phyloP scores from a whole-genome alignment of 495 filamentous ascomycete species.

The Parmelia sp. region DNA sequence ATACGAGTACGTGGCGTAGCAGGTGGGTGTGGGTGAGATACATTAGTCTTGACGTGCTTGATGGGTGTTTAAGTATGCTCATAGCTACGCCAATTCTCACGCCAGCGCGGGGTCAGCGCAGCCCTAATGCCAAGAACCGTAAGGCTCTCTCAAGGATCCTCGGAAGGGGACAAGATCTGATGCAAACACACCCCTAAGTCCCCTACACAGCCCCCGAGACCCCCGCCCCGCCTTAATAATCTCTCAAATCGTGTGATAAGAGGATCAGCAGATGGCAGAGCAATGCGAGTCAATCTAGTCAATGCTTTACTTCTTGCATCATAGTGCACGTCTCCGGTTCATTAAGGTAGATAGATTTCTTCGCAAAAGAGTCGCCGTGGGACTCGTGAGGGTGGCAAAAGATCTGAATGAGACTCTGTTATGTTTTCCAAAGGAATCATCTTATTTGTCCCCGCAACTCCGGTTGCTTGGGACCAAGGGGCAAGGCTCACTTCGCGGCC shows the following conservation, averaged over 20 bases:
- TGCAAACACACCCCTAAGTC: background rate
- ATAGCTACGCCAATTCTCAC: slow-evolving; percentile 1
- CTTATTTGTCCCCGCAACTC: too few species aligned
- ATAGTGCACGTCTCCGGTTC: background rate
- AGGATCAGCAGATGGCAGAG: slow-evolving; percentile 5
- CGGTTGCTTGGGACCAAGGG: too few species aligned
- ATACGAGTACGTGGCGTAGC: slow-evolving; percentile 15
- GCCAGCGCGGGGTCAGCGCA: slow-evolving; percentile 8
- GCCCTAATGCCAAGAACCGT: slow-evolving; percentile 17
- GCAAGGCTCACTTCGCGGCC: background rate
- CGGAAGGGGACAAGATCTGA: background rate
- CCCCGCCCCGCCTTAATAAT: too few species aligned
- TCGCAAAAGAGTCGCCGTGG: background rate
- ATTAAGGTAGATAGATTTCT: background rate
- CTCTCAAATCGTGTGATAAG: background rate
- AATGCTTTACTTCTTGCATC: background rate
- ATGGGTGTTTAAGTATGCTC: slow-evolving; percentile 1
- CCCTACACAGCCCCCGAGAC: too few species aligned
- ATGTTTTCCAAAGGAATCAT: too few species aligned
- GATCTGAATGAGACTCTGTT: background rate
- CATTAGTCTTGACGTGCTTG: slow-evolving; percentile 18
- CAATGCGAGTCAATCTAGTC: slow-evolving; percentile 10
- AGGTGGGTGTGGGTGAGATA: background rate
- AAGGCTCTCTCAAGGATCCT: slow-evolving; percentile 3
- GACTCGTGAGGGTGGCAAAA: background rate